phyloP scores from a whole-genome alignment of 768 basidiomycete species.

The Boletus tylopilopsis region DNA sequence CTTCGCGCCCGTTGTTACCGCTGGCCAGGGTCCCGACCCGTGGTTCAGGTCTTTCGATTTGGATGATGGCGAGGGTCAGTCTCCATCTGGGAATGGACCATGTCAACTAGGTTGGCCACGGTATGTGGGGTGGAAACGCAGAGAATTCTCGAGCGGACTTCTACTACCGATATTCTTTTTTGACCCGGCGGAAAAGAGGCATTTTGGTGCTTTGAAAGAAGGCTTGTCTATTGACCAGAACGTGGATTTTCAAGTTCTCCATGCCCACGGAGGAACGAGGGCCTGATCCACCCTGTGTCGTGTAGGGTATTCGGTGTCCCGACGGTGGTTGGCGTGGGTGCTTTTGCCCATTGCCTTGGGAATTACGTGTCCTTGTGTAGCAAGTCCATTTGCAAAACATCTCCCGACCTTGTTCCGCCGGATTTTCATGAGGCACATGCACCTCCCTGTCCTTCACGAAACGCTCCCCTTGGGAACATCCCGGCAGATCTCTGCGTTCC shows the following conservation, averaged over 20 bases:
- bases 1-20: conserved; percentile 1
- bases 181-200: neutral
- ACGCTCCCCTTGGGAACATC: conserved; percentile 24
- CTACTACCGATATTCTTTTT: neutral
- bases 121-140: too few relatives aligned
- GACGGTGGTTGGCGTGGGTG: conserved; percentile 10
- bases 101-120: too few relatives aligned
- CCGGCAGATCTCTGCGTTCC: conserved; percentile 18
- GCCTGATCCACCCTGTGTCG: conserved; percentile 6
- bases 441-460: conserved; percentile 6
- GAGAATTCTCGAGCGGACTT: too few relatives aligned
- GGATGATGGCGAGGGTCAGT: neutral
- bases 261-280: conserved; percentile 7
- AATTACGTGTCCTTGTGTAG: conserved; percentile 10
- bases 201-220: conserved; percentile 1
- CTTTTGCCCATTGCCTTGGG: conserved; percentile 5
- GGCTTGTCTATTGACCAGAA: conserved; percentile 4
- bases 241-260: conserved; percentile 3
- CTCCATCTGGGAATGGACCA: neutral
- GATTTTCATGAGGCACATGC: conserved; percentile 19
- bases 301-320: conserved; percentile 4
- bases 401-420: conserved; percentile 14
- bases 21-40: neutral
- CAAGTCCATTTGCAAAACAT: too few relatives aligned
- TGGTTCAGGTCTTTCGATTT: neutral